phyloP scores from a whole-genome alignment of 148 eudicot genomes.

The Gaultheria prostrata region DNA sequence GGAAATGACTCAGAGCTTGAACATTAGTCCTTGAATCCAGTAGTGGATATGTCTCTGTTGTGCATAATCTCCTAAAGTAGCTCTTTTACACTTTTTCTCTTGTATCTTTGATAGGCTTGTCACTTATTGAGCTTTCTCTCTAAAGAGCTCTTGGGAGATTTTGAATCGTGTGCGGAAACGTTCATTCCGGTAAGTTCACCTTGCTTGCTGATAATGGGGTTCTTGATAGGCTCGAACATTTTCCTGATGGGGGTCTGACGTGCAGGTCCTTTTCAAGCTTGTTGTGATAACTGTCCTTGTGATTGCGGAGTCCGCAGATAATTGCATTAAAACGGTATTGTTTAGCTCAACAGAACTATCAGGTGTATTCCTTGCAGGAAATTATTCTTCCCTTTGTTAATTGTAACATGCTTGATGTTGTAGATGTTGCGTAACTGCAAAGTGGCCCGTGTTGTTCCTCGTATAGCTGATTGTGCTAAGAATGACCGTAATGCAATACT shows the following conservation, averaged over 20 bases:
- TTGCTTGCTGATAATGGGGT: conserved; percentile 3
- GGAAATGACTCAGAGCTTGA: conserved; percentile 5
- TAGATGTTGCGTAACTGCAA: conserved; percentile 99
- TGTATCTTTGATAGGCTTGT: conserved; percentile 58
- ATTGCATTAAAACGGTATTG: conserved; percentile 96
- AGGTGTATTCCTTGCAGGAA: no score
- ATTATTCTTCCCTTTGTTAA: conserved; percentile 3
- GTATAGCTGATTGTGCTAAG: conserved; percentile 89
- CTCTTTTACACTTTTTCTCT: neutral
- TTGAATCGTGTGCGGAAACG: conserved; percentile 91
- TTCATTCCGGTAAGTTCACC: conserved; percentile 72
- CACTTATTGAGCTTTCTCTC: conserved; percentile 78
- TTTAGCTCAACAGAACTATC: neutral
- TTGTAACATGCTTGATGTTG: conserved; percentile 19
- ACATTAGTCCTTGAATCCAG: neutral
- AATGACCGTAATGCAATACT: conserved; percentile 84
- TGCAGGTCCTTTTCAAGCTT: conserved; percentile 93
- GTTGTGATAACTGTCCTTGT: conserved; percentile 99
- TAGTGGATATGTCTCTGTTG: neutral
- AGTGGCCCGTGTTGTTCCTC: conserved; percentile 83
- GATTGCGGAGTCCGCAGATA: conserved; percentile 97
- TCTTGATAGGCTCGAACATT: conserved; percentile 18
- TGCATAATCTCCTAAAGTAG: neutral
- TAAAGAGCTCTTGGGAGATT: conserved; percentile 98
- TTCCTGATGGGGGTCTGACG: conserved; percentile 32